Conservation (phyloP, 164 flowering plant genomes). For the Warburgia ugandensis region DNA sequence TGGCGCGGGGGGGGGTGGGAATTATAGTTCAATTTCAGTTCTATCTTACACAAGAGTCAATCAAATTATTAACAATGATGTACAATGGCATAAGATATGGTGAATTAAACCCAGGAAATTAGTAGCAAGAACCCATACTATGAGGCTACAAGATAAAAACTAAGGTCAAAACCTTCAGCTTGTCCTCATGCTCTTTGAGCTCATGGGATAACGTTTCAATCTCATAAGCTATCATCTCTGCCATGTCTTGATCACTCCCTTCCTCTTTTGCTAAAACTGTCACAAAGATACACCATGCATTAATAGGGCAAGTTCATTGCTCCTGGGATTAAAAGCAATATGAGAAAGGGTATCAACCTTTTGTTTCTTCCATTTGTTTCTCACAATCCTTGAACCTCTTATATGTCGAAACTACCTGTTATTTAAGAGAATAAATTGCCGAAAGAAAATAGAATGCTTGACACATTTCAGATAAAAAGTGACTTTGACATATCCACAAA, state of each 20-base stretch:
- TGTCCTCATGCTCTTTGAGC: conserved; percentile 67
- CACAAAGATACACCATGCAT: conserved; percentile 7
- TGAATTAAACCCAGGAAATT: too few relatives aligned
- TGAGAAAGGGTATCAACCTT: conserved; percentile 35
- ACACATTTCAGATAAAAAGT: background rate
- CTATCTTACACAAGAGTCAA: too few relatives aligned
- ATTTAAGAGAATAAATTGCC: conserved; percentile 1
- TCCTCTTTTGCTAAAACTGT: conserved; percentile 76
- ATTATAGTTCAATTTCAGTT: too few relatives aligned
- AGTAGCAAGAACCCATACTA: too few relatives aligned
- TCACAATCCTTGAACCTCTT: conserved; percentile 77
- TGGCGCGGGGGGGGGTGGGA: too few relatives aligned
- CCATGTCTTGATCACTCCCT: conserved; percentile 81
- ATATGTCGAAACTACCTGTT: conserved; percentile 67
- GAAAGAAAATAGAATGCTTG: background rate
- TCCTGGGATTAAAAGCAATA: background rate
- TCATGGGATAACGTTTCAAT: conserved; percentile 47
- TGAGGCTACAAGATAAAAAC: background rate
- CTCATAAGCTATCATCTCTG: conserved; percentile 82
- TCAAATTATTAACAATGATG: too few relatives aligned
- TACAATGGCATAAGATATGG: too few relatives aligned
- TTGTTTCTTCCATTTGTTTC: conserved; percentile 76
- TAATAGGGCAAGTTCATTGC: background rate
- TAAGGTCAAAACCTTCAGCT: conserved; percentile 56
- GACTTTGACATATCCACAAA: background rate